Conservation (phyloP, 345 rosid genomes). For the Euphorbia peplus region DNA sequence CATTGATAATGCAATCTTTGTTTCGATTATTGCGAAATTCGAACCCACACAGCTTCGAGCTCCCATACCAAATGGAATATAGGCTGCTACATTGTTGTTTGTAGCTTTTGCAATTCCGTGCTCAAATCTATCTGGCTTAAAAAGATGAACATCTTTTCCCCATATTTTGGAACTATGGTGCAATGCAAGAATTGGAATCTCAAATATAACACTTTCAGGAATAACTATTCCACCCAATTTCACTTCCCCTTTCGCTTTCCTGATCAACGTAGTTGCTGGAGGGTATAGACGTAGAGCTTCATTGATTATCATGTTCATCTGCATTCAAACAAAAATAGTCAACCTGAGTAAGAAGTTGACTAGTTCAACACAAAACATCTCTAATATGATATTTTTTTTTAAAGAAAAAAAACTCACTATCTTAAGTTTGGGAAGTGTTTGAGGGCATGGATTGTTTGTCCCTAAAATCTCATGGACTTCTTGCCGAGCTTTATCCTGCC, state of each 20-base stretch:
- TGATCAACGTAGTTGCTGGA: not conserved
- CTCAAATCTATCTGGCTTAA: conserved; percentile 21
- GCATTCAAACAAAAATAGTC: not conserved
- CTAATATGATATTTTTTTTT: too few species aligned
- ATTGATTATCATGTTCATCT: conserved; percentile 24
- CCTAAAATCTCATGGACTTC: conserved; percentile 14
- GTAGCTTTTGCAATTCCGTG: conserved; percentile 18
- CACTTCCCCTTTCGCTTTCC: conserved; percentile 11
- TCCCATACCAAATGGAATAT: conserved; percentile 20
- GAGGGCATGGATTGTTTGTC: conserved; percentile 6
- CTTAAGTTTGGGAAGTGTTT: conserved; percentile 10
- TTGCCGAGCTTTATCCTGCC: conserved; percentile 20
- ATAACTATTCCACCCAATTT: conserved; percentile 2
- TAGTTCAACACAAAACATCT: too few species aligned
- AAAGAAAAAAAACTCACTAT: conserved; percentile 9
- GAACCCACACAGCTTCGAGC: conserved; percentile 18
- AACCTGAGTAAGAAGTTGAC: too few species aligned
- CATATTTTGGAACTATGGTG: conserved; percentile 7
- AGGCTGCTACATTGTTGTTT: not conserved
- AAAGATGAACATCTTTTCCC: conserved; percentile 17
- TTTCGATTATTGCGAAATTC: conserved; percentile 18
- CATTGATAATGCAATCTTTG: conserved; percentile 19
- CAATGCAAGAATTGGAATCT: conserved; percentile 4
- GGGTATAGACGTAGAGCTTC: conserved; percentile 17
- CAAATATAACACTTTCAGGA: not conserved